These are phyloP conservation scores for Leucosporidium scottii DNA, from an alignment of 768 basidiomycete genomes.

Conservation along the genomic window DNA sequence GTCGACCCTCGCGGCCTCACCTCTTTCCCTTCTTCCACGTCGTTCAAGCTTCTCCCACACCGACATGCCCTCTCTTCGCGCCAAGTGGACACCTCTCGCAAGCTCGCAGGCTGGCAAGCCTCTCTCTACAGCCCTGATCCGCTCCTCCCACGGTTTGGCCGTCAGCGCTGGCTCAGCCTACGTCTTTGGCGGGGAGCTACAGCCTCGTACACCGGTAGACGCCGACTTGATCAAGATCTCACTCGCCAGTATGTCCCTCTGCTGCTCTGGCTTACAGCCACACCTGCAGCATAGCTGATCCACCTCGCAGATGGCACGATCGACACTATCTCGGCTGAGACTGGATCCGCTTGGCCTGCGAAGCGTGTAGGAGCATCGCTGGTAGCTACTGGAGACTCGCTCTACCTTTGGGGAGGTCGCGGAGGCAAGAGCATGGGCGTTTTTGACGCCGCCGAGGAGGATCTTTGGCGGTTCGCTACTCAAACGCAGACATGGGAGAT, in stretches of 20 bases:
- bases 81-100: constrained; percentile 1
- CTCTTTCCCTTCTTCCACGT: not conserved
- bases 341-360: constrained; percentile 35
- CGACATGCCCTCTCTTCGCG: not conserved
- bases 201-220: constrained; percentile 47
- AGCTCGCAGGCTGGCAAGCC: not conserved
- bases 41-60: not conserved
- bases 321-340: not conserved
- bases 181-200: constrained; percentile 48
- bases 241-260: constrained; percentile 17
- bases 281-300: not conserved
- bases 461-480: constrained; percentile 39
- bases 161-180: constrained; percentile 41
- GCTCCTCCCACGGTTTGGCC: constrained; percentile 48
- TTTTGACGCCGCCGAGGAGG: constrained; percentile 39
- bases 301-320: not conserved
- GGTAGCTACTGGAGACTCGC: constrained; percentile 22
- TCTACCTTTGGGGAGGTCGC: constrained; percentile 50
- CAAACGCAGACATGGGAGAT: constrained; percentile 40
- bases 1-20: not conserved
- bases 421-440: constrained; percentile 46
- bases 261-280: not conserved
- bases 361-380: constrained; percentile 37
- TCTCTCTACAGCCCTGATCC: constrained; percentile 30
- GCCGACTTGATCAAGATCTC: constrained; percentile 31